A percentile compares a stretch with the other conserved stretches of the same genome.
phyloP scores from a whole-genome alignment of 371 early-diverging fungal genomes.

The Syncephalastrum sp. region DNA sequence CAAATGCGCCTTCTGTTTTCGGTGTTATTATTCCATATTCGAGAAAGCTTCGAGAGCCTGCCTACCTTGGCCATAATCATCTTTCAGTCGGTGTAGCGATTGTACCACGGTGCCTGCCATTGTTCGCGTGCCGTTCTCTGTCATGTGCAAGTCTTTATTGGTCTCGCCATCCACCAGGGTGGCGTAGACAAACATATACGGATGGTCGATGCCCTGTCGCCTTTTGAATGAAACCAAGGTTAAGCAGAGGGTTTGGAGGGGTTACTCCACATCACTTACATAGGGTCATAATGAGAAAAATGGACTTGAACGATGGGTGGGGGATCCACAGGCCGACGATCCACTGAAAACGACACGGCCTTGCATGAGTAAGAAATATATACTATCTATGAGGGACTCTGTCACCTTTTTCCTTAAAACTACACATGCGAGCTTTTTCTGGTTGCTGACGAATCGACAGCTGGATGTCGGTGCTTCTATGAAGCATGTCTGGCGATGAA shows the following conservation, averaged over 20 bases:
- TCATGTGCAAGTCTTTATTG: constrained; percentile 26
- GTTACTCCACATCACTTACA: neutral
- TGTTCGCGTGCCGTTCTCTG: constrained; percentile 32
- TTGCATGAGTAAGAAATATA: neutral
- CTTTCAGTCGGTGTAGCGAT: constrained; percentile 46
- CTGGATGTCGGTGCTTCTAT: no score
- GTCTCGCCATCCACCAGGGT: constrained; percentile 29
- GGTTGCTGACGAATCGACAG: constrained; percentile 47
- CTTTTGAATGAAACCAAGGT: constrained; percentile 12
- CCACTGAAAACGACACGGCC: constrained; percentile 25
- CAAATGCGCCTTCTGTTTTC: constrained; percentile 81
- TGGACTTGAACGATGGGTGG: constrained; percentile 43
- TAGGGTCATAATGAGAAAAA: neutral
- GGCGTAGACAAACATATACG: constrained; percentile 43
- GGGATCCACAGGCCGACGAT: constrained; percentile 51
- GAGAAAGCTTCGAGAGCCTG: neutral
- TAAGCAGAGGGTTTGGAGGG: no score
- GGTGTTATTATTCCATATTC: no score
- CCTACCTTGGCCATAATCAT: constrained; percentile 40
- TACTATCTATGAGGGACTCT: neutral
- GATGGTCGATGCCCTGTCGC: constrained; percentile 25
- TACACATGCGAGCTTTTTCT: constrained; percentile 51
- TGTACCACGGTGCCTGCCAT: constrained; percentile 50
- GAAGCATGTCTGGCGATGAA: no score
- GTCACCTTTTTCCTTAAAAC: constrained; percentile 54